Evolutionary conservation across 441 rosid genomes (phyloP), one percentile per base, ranked within the genome.

Genomic region (Populus hybrid): DNA sequence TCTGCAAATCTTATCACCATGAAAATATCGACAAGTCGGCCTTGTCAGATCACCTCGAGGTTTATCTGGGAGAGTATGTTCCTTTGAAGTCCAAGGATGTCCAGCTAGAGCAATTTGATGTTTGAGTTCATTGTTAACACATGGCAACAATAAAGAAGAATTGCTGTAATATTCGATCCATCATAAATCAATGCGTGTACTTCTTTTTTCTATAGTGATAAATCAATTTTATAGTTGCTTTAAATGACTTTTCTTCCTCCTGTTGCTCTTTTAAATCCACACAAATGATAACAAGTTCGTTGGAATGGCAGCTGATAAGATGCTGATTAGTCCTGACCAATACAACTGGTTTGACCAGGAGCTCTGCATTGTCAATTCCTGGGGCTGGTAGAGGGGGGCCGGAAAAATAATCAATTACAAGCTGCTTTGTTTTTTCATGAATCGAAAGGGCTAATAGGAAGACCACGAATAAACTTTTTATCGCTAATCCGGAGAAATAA

Each of bases 1-100:
- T 79, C 1, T 86, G 89, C 84, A 84, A 86, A 64, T 76, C 86
- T 8, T 79, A 78, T 68, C 89, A 84, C 80, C 78, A 81, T 53
- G 83, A 86, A 68, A 79, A 61, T 9, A 86, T 86, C 38, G 76
- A 83, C 40, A 83, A 76, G 80, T 53, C 81, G 0, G 53, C 77
- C 0, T 78, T 83, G n/a, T 64, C 82, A 0, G 81, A 83, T 26
- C 87, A 82, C 66, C 85, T 86, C 65, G 88, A 80, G 7, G 86
- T 23, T 0, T 83, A 79, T 69, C 64, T 67, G 40, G 75, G 74
- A 0, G 72, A 73, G 24, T 73, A 84, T 64, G 78, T 73, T 40
- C 80, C 80, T 18, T 76, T 78, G 28, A 82, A 82, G 73, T 23
- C 82, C 36, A 59, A 64, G 28, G 75, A 74, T 24, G 74, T 82